These are phyloP conservation scores for Agrocybe chaxingu DNA, from an alignment of 768 basidiomycete genomes.

Conservation along the genomic window DNA sequence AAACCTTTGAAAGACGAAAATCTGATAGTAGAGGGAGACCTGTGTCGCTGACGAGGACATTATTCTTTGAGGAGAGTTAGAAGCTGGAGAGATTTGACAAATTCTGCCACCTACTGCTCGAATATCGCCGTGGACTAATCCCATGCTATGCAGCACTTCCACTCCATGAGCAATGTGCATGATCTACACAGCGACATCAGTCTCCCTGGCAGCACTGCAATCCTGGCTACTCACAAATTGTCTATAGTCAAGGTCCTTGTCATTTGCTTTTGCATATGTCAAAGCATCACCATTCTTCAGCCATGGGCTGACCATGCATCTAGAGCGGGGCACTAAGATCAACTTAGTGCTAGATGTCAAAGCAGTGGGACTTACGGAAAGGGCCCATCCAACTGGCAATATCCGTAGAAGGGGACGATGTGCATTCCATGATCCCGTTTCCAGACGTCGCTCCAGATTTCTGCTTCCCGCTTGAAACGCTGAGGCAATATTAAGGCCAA, in stretches of 20 bases:
- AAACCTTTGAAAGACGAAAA: slow-evolving; percentile 53
- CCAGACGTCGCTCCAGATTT: slow-evolving; percentile 55
- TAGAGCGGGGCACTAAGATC: slow-evolving; percentile 12
- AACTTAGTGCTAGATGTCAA: neutral
- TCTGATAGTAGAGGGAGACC: slow-evolving; percentile 53
- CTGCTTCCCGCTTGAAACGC: slow-evolving; percentile 52
- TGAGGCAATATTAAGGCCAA: slow-evolving; percentile 14
- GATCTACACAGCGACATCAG: slow-evolving; percentile 28
- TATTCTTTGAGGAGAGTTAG: slow-evolving; percentile 30
- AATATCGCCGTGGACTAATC: slow-evolving; percentile 53
- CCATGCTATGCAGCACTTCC: slow-evolving; percentile 47
- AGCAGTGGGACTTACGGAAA: slow-evolving; percentile 41
- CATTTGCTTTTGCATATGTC: slow-evolving; percentile 40
- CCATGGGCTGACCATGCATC: slow-evolving; percentile 61
- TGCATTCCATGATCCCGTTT: slow-evolving; percentile 45
- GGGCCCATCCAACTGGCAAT: slow-evolving; percentile 52
- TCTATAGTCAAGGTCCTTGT: slow-evolving; percentile 36
- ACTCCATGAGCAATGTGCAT: slow-evolving; percentile 44
- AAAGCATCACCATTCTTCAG: slow-evolving; percentile 48
- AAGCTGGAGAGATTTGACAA: neutral
- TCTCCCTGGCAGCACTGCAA: neutral
- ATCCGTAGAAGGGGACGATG: slow-evolving; percentile 58
- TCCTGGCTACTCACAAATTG: slow-evolving; percentile 30
- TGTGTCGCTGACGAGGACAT: slow-evolving; percentile 40
- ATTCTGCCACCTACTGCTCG: slow-evolving; percentile 37